phyloP scores from a whole-genome alignment of 345 rosid species.

The Litchi chinensis region DNA sequence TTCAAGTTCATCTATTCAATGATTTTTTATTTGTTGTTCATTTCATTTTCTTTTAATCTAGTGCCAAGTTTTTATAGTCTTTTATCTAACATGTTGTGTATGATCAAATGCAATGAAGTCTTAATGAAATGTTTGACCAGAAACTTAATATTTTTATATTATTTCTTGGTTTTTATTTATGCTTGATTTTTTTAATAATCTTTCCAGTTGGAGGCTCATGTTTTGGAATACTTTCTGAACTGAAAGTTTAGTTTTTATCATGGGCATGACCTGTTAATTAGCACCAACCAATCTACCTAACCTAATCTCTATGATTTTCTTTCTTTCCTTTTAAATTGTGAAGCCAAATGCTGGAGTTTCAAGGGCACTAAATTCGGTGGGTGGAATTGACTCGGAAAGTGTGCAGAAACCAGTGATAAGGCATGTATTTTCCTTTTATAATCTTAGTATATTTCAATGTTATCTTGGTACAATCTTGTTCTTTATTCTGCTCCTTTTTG shows the following conservation, averaged over 20 bases:
- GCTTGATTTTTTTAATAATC: slow-evolving; percentile 7
- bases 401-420: slow-evolving; percentile 48
- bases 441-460: background rate
- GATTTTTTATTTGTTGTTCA: background rate
- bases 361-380: slow-evolving; percentile 28
- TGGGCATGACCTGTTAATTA: background rate
- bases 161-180: background rate
- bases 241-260: slow-evolving; percentile 4
- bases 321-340: slow-evolving; percentile 34
- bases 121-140: background rate
- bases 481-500: slow-evolving; percentile 32
- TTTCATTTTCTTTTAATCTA: background rate
- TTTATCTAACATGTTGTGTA: background rate
- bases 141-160: background rate
- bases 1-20: slow-evolving; percentile 1
- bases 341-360: slow-evolving; percentile 44
- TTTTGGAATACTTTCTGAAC: background rate
- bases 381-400: slow-evolving; percentile 31
- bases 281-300: slow-evolving; percentile 21
- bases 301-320: slow-evolving; percentile 24
- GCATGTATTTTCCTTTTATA: slow-evolving; percentile 28
- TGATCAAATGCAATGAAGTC: background rate
- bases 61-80: background rate
- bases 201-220: slow-evolving; percentile 9
- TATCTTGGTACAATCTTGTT: slow-evolving; percentile 8